phyloP scores from a whole-genome alignment of 768 basidiomycete species.

The Neoboletus magnificus region DNA sequence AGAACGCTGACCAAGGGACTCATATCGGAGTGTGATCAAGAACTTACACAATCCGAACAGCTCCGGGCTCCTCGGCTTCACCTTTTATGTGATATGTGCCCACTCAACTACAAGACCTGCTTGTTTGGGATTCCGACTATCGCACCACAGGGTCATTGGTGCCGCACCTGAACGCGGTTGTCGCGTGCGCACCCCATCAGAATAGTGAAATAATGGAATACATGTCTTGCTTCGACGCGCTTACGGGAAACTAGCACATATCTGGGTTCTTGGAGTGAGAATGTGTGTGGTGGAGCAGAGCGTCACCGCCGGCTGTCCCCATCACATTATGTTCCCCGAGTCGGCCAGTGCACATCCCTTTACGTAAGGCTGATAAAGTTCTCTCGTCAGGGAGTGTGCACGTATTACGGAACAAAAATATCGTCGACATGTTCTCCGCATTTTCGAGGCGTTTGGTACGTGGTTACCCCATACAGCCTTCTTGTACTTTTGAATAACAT shows the following conservation, averaged over 20 bases:
- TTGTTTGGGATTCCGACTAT: constrained; percentile 10
- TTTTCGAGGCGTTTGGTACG: constrained; percentile 36
- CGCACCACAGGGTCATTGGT: background rate
- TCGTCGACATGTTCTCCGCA: constrained; percentile 34
- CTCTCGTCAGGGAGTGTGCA: background rate
- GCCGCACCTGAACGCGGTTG: background rate
- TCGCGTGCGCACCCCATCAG: constrained; percentile 4
- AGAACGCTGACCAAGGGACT: background rate
- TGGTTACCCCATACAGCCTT: constrained; percentile 3
- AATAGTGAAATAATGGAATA: background rate
- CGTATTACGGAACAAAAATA: background rate
- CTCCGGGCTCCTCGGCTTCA: background rate
- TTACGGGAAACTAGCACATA: background rate
- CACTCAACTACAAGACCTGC: constrained; percentile 10
- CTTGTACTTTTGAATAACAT: background rate
- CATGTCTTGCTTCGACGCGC: background rate
- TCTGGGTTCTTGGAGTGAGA: background rate
- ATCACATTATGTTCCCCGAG: no score
- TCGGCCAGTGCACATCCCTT: background rate
- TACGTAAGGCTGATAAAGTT: constrained; percentile 5
- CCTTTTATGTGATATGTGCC: background rate
- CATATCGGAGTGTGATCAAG: constrained; percentile 1
- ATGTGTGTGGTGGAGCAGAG: background rate
- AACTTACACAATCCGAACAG: background rate
- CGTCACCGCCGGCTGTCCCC: no score